phyloP scores from a whole-genome alignment of 2,329 filamentous ascomycete genomes.

The Arachnopeziza araneosa region DNA sequence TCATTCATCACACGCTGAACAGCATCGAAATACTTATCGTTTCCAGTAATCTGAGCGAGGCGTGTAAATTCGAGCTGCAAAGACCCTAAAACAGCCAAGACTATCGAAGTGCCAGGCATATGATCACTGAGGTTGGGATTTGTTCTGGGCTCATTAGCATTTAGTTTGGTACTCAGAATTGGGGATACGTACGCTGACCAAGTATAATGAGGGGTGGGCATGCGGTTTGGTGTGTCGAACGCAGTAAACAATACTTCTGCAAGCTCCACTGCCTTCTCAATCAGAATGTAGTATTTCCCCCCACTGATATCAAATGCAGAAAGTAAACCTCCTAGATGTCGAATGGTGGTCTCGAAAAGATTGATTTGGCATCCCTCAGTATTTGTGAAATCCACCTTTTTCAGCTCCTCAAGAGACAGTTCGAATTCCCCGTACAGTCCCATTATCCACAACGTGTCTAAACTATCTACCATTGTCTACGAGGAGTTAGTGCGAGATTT shows the following conservation, averaged over 20 bases:
- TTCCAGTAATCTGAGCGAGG: constrained; percentile 55
- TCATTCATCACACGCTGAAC: constrained; percentile 52
- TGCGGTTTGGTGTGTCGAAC: constrained; percentile 50
- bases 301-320: constrained; percentile 33
- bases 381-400: constrained; percentile 45
- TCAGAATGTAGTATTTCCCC: constrained; percentile 23
- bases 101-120: constrained; percentile 47
- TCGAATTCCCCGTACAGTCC: constrained; percentile 72
- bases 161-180: neutral
- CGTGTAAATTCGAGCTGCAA: constrained; percentile 58
- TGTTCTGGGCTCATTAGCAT: constrained; percentile 7
- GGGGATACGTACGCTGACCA: constrained; percentile 22
- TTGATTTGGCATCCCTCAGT: constrained; percentile 29
- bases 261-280: constrained; percentile 30
- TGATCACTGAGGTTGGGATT: constrained; percentile 45
- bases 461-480: constrained; percentile 67
- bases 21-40: constrained; percentile 58
- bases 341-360: constrained; percentile 37
- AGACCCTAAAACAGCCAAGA: constrained; percentile 55
- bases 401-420: constrained; percentile 62
- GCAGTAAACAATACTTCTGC: constrained; percentile 30
- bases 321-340: constrained; percentile 35
- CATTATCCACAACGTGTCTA: constrained; percentile 87
- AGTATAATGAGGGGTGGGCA: constrained; percentile 34
- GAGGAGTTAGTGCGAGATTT: neutral